Evolutionary conservation across 805 yeast genomes (phyloP).

Genomic region (Wickerhamiella siamensis): DNA sequence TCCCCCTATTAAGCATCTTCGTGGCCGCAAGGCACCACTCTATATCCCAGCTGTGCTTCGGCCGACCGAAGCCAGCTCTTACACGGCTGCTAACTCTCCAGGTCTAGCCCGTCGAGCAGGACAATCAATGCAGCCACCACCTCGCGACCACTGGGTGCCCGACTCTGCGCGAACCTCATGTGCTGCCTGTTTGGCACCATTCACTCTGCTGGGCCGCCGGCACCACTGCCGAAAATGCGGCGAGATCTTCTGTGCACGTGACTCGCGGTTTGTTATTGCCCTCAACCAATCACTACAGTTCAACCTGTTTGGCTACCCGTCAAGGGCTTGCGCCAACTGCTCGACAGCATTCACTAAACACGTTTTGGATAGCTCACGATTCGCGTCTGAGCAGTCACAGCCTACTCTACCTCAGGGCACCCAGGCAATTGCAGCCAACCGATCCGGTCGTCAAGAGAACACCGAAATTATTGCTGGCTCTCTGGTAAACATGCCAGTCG

Average conservation of each 20-base stretch:
- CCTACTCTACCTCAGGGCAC: slow-evolving; percentile 1
- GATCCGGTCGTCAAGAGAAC: slow-evolving; percentile 11
- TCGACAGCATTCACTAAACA: slow-evolving; percentile 42
- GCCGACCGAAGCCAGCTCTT: slow-evolving; percentile 26
- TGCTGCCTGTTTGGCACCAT: slow-evolving; percentile 48
- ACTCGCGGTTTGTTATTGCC: slow-evolving; percentile 41
- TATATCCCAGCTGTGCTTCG: slow-evolving; percentile 83
- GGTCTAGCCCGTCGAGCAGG: slow-evolving; percentile 11
- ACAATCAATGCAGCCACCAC: slow-evolving; percentile 20
- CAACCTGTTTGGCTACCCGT: slow-evolving; percentile 51
- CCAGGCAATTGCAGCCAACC: slow-evolving; percentile 12
- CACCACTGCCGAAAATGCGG: slow-evolving; percentile 85
- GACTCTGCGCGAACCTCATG: slow-evolving; percentile 55
- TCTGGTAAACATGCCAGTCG: slow-evolving; percentile 39
- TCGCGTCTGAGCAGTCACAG: slow-evolving; percentile 9
- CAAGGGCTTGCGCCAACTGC: slow-evolving; percentile 59
- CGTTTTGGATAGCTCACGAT: slow-evolving; percentile 25
- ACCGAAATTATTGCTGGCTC: slow-evolving; percentile 27
- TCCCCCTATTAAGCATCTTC: slow-evolving; percentile 46
- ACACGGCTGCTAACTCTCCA: slow-evolving; percentile 17
- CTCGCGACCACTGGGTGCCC: slow-evolving; percentile 35
- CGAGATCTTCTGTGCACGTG: slow-evolving; percentile 60
- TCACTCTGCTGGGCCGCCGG: slow-evolving; percentile 64
- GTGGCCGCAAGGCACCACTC: slow-evolving; percentile 71
- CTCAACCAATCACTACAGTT: slow-evolving; percentile 37